phyloP scores from a whole-genome alignment of 75 land plant genomes.

The Chamaecyparis obtusa region DNA sequence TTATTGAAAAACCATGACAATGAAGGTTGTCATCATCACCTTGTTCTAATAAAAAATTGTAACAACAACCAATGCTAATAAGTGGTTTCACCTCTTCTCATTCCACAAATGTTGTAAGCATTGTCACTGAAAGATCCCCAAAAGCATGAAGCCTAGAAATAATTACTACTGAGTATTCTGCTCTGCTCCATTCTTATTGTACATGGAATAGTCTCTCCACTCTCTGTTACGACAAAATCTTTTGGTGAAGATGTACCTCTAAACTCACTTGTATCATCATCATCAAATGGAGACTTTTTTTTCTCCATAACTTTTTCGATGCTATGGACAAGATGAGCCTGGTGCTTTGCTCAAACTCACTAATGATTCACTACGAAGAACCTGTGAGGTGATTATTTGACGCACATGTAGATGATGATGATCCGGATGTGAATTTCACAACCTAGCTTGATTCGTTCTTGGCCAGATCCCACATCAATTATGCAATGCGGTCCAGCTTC shows the following conservation, averaged over 20 bases:
- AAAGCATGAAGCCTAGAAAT: conserved; percentile 98
- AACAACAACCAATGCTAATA: conserved; percentile 84
- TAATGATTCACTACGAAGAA: conserved; percentile 44
- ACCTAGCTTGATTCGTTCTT: too few relatives aligned
- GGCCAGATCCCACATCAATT: too few relatives aligned
- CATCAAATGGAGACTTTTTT: neutral
- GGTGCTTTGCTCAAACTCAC: conserved; percentile 21
- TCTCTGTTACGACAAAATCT: neutral
- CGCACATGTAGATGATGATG: conserved; percentile 32
- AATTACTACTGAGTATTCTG: conserved; percentile 42
- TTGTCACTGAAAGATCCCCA: conserved; percentile 94
- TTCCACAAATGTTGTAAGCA: conserved; percentile 77
- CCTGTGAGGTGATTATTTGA: conserved; percentile 49
- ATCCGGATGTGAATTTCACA: too few relatives aligned
- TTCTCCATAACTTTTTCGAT: neutral
- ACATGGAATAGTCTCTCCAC: neutral
- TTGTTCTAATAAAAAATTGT: conserved; percentile 76
- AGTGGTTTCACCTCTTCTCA: conserved; percentile 73
- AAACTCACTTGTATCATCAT: neutral
- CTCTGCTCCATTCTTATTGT: neutral
- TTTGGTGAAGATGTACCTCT: neutral
- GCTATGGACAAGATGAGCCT: neutral
- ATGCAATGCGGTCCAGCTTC: too few relatives aligned
- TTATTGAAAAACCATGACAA: conserved; percentile 75
- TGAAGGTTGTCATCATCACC: neutral